phyloP scores from a whole-genome alignment of 768 basidiomycete genomes.

The Auricularia auricula-judae region DNA sequence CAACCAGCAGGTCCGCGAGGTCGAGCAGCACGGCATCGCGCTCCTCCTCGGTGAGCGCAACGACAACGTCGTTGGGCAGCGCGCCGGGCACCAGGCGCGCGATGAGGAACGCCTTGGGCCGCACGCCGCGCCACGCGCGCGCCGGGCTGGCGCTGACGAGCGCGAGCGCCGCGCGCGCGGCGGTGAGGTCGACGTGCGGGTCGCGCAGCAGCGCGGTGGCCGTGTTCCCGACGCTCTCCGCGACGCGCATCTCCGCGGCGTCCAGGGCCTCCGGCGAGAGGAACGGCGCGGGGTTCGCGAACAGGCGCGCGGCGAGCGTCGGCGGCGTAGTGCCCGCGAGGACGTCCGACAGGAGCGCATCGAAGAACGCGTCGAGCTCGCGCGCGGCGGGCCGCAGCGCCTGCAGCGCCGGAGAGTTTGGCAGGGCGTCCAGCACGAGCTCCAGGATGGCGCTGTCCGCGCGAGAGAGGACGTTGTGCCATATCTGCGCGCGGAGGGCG shows the following conservation, averaged over 20 bases:
- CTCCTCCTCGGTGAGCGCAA: neutral
- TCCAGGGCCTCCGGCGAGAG: neutral
- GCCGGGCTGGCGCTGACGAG: neutral
- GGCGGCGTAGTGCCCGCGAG: neutral
- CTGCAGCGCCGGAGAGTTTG: neutral
- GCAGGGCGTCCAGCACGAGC: neutral
- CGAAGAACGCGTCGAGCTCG: neutral
- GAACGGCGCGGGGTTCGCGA: neutral
- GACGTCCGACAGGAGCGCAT: neutral
- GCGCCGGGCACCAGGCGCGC: neutral
- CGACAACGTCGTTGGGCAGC: neutral
- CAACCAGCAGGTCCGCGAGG: conserved; percentile 6
- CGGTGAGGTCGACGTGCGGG: neutral
- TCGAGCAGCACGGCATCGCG: neutral
- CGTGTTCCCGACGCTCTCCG: neutral
- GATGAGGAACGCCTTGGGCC: neutral
- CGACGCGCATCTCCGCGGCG: neutral
- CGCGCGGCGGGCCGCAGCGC: neutral
- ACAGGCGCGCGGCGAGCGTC: neutral
- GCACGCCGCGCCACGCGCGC: neutral
- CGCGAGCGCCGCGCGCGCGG: neutral
- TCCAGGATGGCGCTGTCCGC: neutral
- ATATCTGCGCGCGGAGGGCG: neutral
- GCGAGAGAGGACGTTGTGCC: neutral
- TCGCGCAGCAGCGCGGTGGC: neutral